phyloP scores from a whole-genome alignment of 73 alveolate species.

The Tetrahymena thermophila region DNA sequence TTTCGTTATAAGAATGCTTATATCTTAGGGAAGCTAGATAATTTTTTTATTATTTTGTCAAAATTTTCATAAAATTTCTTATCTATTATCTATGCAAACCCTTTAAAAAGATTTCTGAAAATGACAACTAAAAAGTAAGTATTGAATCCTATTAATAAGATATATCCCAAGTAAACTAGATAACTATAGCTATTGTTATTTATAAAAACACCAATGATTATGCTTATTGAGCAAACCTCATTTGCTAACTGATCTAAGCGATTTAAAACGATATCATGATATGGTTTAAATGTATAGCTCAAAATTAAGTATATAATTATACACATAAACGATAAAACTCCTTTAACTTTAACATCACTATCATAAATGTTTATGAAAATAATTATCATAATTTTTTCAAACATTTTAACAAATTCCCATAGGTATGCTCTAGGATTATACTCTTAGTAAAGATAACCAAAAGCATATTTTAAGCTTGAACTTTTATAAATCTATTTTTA shows the following conservation, averaged over 20 bases:
- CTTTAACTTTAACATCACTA: conserved; percentile 8
- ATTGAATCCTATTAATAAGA: conserved; percentile 4
- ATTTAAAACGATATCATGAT: conserved; percentile 6
- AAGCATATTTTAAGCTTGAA: neutral
- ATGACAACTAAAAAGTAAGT: neutral
- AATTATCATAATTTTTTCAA: conserved; percentile 3
- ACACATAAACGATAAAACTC: conserved; percentile 5
- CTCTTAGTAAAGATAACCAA: conserved; percentile 28
- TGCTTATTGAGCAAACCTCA: conserved; percentile 2
- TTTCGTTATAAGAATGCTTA: neutral
- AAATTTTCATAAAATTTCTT: neutral
- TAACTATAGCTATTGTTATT: neutral
- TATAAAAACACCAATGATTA: conserved; percentile 24
- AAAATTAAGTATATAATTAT: conserved; percentile 12
- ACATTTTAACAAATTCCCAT: conserved; percentile 46
- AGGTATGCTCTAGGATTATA: conserved; percentile 15
- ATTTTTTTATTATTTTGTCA: neutral
- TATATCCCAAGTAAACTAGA: neutral
- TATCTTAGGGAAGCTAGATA: neutral
- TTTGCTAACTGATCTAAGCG: conserved; percentile 9
- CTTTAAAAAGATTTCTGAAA: neutral
- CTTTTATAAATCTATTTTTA: neutral
- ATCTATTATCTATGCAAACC: neutral
- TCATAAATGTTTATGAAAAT: conserved; percentile 9
- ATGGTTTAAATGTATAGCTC: conserved; percentile 12